phyloP scores from a whole-genome alignment of 192 early-diverging fungal species.

The Coemansia sp. region DNA sequence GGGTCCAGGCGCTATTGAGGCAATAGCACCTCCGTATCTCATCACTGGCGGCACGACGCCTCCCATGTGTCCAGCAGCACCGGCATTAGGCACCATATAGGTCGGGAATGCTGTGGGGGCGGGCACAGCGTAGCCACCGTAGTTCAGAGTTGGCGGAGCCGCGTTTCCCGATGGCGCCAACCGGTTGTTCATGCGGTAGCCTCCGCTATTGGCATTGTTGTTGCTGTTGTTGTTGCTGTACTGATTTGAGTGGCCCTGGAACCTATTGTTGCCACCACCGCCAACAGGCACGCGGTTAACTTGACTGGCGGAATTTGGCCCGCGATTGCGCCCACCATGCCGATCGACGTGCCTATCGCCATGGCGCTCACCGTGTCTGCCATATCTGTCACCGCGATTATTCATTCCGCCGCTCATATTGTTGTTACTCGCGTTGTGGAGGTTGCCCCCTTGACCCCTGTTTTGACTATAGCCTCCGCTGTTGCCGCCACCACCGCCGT shows the following conservation, averaged over 20 bases:
- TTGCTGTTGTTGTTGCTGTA: not conserved
- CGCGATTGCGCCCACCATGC: conserved; percentile 27
- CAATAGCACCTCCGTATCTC: conserved; percentile 24
- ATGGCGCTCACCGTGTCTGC: not conserved
- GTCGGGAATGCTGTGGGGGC: conserved; percentile 21
- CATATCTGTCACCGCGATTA: conserved; percentile 32
- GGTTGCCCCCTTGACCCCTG: not conserved
- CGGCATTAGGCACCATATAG: conserved; percentile 29
- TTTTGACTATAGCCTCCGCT: conserved; percentile 10
- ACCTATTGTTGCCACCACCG: not conserved
- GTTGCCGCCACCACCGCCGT: conserved; percentile 1
- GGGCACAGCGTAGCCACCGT: conserved; percentile 37
- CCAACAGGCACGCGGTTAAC: conserved; percentile 46
- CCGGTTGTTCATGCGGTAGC: conserved; percentile 26
- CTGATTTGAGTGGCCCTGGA: conserved; percentile 6
- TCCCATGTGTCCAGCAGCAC: conserved; percentile 12
- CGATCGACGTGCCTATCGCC: conserved; percentile 20
- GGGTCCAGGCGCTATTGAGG: conserved; percentile 2
- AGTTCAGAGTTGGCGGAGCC: conserved; percentile 22
- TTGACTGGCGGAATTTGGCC: conserved; percentile 19
- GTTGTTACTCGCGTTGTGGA: conserved; percentile 1
- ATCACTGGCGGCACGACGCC: conserved; percentile 16
- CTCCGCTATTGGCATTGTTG: conserved; percentile 9
- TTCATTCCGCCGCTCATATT: conserved; percentile 10
- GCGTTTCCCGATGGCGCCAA: conserved; percentile 10